phyloP scores from a whole-genome alignment of 352 stramenopile species.

The Phytophthora aleatoria region DNA sequence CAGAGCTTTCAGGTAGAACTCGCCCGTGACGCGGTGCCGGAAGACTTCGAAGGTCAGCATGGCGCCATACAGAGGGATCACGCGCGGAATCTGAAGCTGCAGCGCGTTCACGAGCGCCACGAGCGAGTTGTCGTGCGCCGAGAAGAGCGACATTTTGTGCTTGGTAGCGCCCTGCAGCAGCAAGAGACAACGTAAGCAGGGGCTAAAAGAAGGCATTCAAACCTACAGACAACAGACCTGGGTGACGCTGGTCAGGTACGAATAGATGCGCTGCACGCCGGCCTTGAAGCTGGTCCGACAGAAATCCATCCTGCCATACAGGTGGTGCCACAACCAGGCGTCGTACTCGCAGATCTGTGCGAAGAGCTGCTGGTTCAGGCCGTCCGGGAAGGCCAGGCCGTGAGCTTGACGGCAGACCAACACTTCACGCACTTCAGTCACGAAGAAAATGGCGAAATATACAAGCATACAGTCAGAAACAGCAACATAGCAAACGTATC shows the following conservation, averaged over 20 bases:
- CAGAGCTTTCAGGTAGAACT: constrained; percentile 54
- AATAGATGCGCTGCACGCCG: constrained; percentile 61
- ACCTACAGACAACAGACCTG: constrained; percentile 34
- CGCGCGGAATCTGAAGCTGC: constrained; percentile 52
- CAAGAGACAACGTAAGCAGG: neutral
- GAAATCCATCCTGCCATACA: constrained; percentile 75
- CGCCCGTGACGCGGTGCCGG: constrained; percentile 38
- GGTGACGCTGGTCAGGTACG: constrained; percentile 45
- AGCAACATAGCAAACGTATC: neutral
- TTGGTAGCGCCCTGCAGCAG: constrained; percentile 17
- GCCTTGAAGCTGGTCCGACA: constrained; percentile 63
- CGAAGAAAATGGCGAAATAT: neutral
- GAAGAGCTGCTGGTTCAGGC: constrained; percentile 64
- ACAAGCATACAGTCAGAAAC: constrained; percentile 8
- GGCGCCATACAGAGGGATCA: constrained; percentile 70
- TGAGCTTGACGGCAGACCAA: constrained; percentile 71
- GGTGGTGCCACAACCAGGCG: constrained; percentile 75
- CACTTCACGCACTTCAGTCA: constrained; percentile 67
- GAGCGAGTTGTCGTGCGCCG: constrained; percentile 81
- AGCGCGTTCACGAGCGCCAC: constrained; percentile 72
- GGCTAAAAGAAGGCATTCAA: neutral
- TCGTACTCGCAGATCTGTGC: constrained; percentile 65
- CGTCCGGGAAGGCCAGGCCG: constrained; percentile 56
- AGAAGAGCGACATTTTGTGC: constrained; percentile 78
- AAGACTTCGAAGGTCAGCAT: constrained; percentile 83